These are phyloP conservation scores for Tricholoma matsutake DNA, from an alignment of 768 basidiomycete genomes.

Conservation along the genomic window DNA sequence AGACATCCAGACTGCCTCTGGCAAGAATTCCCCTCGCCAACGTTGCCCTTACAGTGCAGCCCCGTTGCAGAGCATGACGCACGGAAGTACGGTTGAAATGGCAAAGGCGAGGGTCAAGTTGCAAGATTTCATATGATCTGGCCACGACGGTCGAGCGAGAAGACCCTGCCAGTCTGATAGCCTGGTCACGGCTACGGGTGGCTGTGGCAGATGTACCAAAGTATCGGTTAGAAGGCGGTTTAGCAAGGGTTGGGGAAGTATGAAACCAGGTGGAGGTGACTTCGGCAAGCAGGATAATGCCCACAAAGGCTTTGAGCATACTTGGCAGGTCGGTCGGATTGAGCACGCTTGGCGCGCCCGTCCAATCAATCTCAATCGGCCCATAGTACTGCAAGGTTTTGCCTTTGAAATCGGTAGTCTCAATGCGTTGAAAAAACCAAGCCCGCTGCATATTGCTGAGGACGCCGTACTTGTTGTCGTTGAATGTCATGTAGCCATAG, in stretches of 20 bases:
- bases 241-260: not conserved
- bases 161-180: no score
- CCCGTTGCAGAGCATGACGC: not conserved
- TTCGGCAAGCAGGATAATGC: not conserved
- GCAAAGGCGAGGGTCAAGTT: not conserved
- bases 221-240: not conserved
- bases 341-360: no score
- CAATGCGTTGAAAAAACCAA: slow-evolving; percentile 14
- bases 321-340: no score
- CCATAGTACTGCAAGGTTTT: not conserved
- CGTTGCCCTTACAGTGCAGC: not conserved
- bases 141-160: not conserved
- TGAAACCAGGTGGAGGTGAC: not conserved
- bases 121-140: not conserved
- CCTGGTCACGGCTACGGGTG: no score
- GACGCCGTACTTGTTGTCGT: slow-evolving; percentile 13
- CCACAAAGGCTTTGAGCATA: not conserved
- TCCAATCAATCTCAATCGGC: not conserved
- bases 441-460: slow-evolving; percentile 13
- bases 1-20: not conserved
- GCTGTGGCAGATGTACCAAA: not conserved
- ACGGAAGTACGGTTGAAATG: not conserved
- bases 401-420: no score
- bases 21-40: not conserved
- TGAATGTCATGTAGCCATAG: slow-evolving; percentile 16